Conservation (phyloP, 352 stramenopile genomes). For the Peronospora belbahrii region DNA sequence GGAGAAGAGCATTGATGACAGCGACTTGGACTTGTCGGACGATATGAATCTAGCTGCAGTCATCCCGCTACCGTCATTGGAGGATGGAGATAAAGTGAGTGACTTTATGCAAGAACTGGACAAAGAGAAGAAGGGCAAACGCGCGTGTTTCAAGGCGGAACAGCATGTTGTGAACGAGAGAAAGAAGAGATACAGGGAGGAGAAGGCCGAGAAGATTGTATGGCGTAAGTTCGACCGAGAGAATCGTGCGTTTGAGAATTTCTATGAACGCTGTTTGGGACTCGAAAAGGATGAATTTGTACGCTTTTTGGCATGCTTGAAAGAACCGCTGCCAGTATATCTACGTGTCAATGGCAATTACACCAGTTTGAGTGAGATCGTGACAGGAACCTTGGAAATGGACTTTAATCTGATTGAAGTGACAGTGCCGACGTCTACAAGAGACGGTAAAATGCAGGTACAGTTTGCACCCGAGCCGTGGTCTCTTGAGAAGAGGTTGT, state of each 20-base stretch:
- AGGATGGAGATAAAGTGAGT: slow-evolving; percentile 44
- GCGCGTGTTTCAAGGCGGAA: slow-evolving; percentile 41
- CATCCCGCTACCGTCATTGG: slow-evolving; percentile 62
- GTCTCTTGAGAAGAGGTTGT: slow-evolving; percentile 52
- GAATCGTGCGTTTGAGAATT: slow-evolving; percentile 75
- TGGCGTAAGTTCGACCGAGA: slow-evolving; percentile 84
- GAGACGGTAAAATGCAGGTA: slow-evolving; percentile 47
- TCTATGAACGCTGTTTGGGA: slow-evolving; percentile 71
- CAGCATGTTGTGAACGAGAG: slow-evolving; percentile 45
- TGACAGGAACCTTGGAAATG: slow-evolving; percentile 59
- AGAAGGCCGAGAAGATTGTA: slow-evolving; percentile 78
- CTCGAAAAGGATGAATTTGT: slow-evolving; percentile 66
- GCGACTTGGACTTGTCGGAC: slow-evolving; percentile 39
- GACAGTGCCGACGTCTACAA: slow-evolving; percentile 44
- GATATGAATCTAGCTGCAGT: slow-evolving; percentile 21
- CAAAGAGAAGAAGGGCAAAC: slow-evolving; percentile 33
- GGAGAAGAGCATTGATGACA: slow-evolving; percentile 26
- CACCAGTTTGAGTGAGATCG: slow-evolving; percentile 70
- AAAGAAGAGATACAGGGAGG: slow-evolving; percentile 53
- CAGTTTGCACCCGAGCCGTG: slow-evolving; percentile 59
- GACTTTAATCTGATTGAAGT: slow-evolving; percentile 60
- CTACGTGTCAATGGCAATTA: slow-evolving; percentile 86
- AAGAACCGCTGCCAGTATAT: slow-evolving; percentile 67
- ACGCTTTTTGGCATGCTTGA: slow-evolving; percentile 73
- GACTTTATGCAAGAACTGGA: slow-evolving; percentile 57